Base-by-base conservation (phyloP, 495 filamentous ascomycete species). In the Melanomma pulvis-pyrius region DNA sequence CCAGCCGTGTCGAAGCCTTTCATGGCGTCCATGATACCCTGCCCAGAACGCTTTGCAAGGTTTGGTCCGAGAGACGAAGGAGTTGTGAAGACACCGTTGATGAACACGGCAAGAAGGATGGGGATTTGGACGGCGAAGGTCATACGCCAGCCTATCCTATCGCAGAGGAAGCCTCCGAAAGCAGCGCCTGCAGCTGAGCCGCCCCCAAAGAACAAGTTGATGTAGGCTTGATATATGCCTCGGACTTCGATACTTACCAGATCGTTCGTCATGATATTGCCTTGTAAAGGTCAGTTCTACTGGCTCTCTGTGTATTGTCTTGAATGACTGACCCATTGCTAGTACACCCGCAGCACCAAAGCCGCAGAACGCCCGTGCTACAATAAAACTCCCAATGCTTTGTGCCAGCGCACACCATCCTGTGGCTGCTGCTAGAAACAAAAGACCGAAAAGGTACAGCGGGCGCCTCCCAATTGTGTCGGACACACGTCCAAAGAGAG, bases 201-300 rank as follows among this genome's bases (percentile, higher is more conserved):
- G 1, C 82, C 65, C 0, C 90, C 90, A 41, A 83, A 88, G 26
- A 81, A 82, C 17, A 92, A 79, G 62, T 92, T 93, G 65, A 92
- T 81, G 61, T 90, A 87, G n/a, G 86, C 88, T 70, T 94, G 91
- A 64, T 88, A 94, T 9, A 82, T 78, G 0, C 88, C 89, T 12
- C 90, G 86, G 53, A 83, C 86, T 78, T 92, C 87, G 59, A 94
- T 84, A 4, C 85, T 89, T 36, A 93, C 87, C 34, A 92, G 74
- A 76, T 93, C 90, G 70, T 86, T 89, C 11, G 86, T 83, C 6
- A 92, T 83, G 58, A 93, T 91, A 50, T 84, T 84, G 0, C 75
- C 75, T 74, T 2, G 1, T 2, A 46, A 13, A 8, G 12, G 32
- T 63, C 1, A 63, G 17, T 26, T 39, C 11, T 51, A 5, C 22